A percentile compares a stretch with the other conserved stretches of the same genome.
phyloP scores from a whole-genome alignment of 257 asterid species.

The Buddleja alternifolia region DNA sequence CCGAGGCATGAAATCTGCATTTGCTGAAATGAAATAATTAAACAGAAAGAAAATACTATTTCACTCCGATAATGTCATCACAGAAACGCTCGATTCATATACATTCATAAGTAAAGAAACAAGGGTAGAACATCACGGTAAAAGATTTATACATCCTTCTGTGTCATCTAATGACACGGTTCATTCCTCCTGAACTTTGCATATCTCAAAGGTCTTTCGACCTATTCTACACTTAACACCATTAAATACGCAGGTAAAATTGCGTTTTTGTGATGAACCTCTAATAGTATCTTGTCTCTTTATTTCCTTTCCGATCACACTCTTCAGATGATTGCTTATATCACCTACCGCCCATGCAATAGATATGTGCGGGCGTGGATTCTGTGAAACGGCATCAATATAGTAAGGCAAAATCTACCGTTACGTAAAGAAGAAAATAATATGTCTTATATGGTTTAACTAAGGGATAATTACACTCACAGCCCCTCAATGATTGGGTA shows the following conservation, averaged over 20 bases:
- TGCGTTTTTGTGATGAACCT: slow-evolving; percentile 42
- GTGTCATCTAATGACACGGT: slow-evolving; percentile 2
- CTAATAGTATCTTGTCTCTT: slow-evolving; percentile 38
- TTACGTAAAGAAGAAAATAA: neutral
- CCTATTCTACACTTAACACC: slow-evolving; percentile 87
- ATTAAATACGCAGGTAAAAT: slow-evolving; percentile 65
- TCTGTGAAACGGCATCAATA: slow-evolving; percentile 45
- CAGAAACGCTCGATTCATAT: neutral
- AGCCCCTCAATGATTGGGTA: too few relatives aligned
- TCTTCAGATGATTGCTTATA: slow-evolving; percentile 55
- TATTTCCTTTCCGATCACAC: slow-evolving; percentile 59
- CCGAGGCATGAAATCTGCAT: neutral
- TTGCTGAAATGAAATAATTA: neutral
- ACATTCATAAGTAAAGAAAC: neutral
- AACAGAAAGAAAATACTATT: too few relatives aligned
- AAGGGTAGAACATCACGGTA: neutral
- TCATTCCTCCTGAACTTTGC: slow-evolving; percentile 62
- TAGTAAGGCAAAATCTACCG: neutral
- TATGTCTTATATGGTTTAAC: slow-evolving; percentile 14
- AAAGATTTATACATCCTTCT: neutral
- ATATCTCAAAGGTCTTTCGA: slow-evolving; percentile 56
- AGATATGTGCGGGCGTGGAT: slow-evolving; percentile 96
- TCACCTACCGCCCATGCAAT: slow-evolving; percentile 88
- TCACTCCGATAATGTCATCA: too few relatives aligned
- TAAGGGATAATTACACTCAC: too few relatives aligned